Base-by-base conservation (phyloP, 257 asterid genomes). In the Verbena officinalis region DNA sequence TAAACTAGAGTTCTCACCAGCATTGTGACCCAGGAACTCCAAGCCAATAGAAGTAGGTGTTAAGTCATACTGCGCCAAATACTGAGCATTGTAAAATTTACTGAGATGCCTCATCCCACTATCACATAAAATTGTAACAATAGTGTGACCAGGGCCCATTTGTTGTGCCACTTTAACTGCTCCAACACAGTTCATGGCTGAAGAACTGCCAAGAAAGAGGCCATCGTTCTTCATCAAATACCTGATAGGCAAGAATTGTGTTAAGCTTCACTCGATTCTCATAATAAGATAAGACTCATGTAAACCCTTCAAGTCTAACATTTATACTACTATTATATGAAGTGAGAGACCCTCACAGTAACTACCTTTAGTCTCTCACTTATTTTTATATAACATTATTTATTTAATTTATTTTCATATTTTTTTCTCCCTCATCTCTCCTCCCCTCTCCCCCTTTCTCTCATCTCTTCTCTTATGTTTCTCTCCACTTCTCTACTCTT, bases 171-270 rank as follows among this genome's bases (percentile, higher is more conserved):
- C 91, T 75, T 82, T 77, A 24, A 93, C 87, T 22, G 98, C 98
- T 75, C 97, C 98, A 46, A 93, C 98, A 78, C 98, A 93, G 72
- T 93, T 93, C 96, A 93, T 89, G 1, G 97, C 97, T 1, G 97
- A 89, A 49, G 97, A 89, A 84, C 98, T 93, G 74, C 98, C 98
- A 31, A 93, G 80, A 81, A 93, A 92, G 61, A 93, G 95, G n/a
- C 97, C 98, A 46, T 93, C 96, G 1, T 87, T 82, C 83, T 81
- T 81, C 86, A 93, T 62, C 30, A 93, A 80, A 57, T 79, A 87
- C 95, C 97, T 87, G 78, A 61, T 23, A 22, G 43, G 48, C 42
- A 45, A 48, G 43, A 46, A 62, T 14, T 21, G 31, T 23, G 56
- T 60, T 15, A 22, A 57, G 31, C 20, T 27, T 48, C 50, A 2